Conservation (phyloP, 768 basidiomycete species). For the Nevesoporus exiguus region DNA sequence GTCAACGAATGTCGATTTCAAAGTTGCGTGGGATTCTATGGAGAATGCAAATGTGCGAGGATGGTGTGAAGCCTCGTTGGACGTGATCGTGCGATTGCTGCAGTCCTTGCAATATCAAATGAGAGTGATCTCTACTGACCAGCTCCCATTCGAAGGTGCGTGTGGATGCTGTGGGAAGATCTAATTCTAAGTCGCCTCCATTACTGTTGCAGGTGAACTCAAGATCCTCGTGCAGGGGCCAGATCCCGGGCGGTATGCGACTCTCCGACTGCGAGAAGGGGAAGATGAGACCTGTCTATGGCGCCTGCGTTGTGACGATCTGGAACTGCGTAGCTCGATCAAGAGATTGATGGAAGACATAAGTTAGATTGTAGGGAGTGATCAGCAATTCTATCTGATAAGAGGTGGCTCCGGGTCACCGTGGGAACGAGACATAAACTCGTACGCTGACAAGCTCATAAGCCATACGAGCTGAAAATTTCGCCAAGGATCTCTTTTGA, state of each 20-base stretch:
- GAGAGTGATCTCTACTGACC: conserved; percentile 50
- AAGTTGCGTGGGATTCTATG: conserved; percentile 53
- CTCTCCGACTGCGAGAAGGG: conserved; percentile 55
- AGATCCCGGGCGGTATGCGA: conserved; percentile 27
- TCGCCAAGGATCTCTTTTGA: conserved; percentile 15
- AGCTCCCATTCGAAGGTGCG: conserved; percentile 60
- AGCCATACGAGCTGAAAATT: neutral
- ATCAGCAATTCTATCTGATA: too few relatives aligned
- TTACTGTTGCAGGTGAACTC: conserved; percentile 50
- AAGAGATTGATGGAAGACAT: conserved; percentile 39
- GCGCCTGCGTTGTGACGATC: conserved; percentile 57
- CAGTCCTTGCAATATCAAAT: conserved; percentile 46
- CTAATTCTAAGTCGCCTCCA: conserved; percentile 1
- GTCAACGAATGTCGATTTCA: conserved; percentile 43
- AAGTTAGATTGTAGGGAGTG: neutral
- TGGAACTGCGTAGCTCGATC: conserved; percentile 40
- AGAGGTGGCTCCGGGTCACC: too few relatives aligned
- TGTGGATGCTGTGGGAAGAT: neutral
- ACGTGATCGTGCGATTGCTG: conserved; percentile 50
- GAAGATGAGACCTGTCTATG: conserved; percentile 73
- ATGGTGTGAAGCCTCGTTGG: conserved; percentile 62
- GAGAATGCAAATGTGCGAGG: conserved; percentile 50
- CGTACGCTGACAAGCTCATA: neutral
- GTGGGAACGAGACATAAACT: neutral
- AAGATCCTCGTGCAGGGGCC: conserved; percentile 50